Conservation (phyloP, 345 rosid genomes). For the Iberis pinnata region DNA sequence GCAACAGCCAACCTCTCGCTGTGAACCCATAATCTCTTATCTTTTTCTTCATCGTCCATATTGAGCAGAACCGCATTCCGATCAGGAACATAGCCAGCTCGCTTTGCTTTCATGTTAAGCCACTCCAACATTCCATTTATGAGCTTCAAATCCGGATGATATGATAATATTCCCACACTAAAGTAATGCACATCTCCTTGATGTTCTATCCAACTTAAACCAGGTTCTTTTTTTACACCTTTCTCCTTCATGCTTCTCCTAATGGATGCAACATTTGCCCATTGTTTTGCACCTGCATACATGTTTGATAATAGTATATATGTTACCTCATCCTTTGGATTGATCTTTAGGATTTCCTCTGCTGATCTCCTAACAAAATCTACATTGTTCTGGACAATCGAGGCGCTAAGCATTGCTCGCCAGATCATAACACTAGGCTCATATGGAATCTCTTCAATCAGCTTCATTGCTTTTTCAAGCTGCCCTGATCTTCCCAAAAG, state of each 20-base stretch:
- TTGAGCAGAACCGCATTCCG: slow-evolving; percentile 44
- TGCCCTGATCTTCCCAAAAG: slow-evolving; percentile 71
- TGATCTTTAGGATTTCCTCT: slow-evolving; percentile 48
- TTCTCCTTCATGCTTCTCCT: slow-evolving; percentile 62
- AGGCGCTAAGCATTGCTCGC: slow-evolving; percentile 86
- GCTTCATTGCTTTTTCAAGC: slow-evolving; percentile 56
- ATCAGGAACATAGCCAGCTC: slow-evolving; percentile 58
- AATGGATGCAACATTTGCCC: slow-evolving; percentile 56
- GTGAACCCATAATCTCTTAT: slow-evolving; percentile 63
- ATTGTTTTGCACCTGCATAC: slow-evolving; percentile 58
- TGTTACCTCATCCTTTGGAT: slow-evolving; percentile 67
- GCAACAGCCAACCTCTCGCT: slow-evolving; percentile 88
- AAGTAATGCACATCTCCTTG: slow-evolving; percentile 61
- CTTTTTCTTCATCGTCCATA: slow-evolving; percentile 55
- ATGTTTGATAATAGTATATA: slow-evolving; percentile 70
- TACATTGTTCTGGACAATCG: slow-evolving; percentile 56
- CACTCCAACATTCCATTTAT: slow-evolving; percentile 77
- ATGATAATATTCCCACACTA: slow-evolving; percentile 46
- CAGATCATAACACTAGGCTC: slow-evolving; percentile 69
- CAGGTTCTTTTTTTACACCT: slow-evolving; percentile 75
- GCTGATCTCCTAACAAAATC: slow-evolving; percentile 61
- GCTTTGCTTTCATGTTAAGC: slow-evolving; percentile 62
- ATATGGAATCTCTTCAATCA: slow-evolving; percentile 58
- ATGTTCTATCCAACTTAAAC: slow-evolving; percentile 84
- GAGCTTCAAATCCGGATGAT: slow-evolving; percentile 61